phyloP scores from a whole-genome alignment of 2,329 filamentous ascomycete species.

The Lasiodiplodia gonubiensis region DNA sequence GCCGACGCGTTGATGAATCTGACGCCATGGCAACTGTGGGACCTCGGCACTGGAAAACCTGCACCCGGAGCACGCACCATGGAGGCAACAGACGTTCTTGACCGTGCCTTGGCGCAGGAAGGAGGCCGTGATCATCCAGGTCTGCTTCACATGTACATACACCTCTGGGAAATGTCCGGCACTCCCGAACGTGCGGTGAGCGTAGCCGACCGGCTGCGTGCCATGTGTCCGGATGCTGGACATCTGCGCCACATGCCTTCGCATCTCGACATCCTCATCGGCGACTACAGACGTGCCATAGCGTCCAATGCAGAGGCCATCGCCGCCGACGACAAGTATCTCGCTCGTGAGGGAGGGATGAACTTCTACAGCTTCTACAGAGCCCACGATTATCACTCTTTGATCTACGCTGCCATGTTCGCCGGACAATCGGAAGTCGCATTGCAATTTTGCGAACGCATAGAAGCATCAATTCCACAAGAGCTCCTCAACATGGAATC shows the following conservation, averaged over 20 bases:
- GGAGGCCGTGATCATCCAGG: constrained; percentile 66
- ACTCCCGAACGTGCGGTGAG: constrained; percentile 63
- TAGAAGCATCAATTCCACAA: too few relatives aligned
- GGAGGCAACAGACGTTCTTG: constrained; percentile 64
- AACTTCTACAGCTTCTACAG: constrained; percentile 82
- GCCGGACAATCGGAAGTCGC: constrained; percentile 68
- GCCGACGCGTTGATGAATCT: constrained; percentile 71
- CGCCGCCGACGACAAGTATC: constrained; percentile 69
- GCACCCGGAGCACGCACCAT: constrained; percentile 61
- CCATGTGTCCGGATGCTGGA: constrained; percentile 70
- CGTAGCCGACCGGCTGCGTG: constrained; percentile 67
- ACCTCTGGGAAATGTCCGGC: constrained; percentile 77
- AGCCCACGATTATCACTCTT: constrained; percentile 75
- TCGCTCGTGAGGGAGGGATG: constrained; percentile 62
- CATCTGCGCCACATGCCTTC: constrained; percentile 79
- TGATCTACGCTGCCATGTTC: constrained; percentile 80
- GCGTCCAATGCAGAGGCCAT: constrained; percentile 71
- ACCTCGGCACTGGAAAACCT: constrained; percentile 63
- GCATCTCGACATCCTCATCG: constrained; percentile 75
- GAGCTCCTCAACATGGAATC: constrained; percentile 65
- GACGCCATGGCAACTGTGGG: constrained; percentile 70
- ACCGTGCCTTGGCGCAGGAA: constrained; percentile 59
- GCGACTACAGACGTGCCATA: constrained; percentile 72
- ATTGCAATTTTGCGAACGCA: too few relatives aligned
- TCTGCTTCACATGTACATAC: constrained; percentile 76